Evolutionary conservation across 805 yeast genomes (phyloP), one percentile per base, ranked within the genome.

Genomic region (Ogataea wickerhamii): DNA sequence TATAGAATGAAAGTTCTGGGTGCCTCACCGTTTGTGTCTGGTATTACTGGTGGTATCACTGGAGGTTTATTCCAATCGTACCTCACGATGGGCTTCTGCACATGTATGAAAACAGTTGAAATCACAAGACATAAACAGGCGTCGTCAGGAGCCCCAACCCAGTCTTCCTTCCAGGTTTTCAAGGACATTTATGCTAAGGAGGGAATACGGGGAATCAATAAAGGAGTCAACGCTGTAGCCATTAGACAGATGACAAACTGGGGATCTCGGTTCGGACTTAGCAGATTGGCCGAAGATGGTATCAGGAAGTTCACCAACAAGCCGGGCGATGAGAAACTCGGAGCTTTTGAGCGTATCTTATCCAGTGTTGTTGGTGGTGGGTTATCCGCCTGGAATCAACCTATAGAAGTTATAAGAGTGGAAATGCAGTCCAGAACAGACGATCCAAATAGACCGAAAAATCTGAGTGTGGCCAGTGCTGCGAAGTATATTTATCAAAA

Each of bases 151-250:
- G 83, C 64, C 22, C 74, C 75, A 36, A 81, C 80, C 34, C 82
- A 80, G 52, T 75, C 94, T 13, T 77, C 95, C 2, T 83, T 86
- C 71, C 76, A 80, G 54, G 97, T 88, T 22, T 93, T 93, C 68
- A 76, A 74, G 60, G 93, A 85, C 26, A 88, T 93, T 46, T 89
- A 78, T 63, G 65, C 68, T 32, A 82, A 73, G 47, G 98, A 93
- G 61, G 98, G 98, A 55, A 78, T 93, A 41, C 74, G 82, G 51
- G 98, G 98, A 54, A 87, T 93, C 61, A 91, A 93, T 68, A 88
- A 85, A 68, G 98, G 98, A 63, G 98, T 91, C 43, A 91, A 91
- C 60, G 98, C 98, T 6, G 97, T 91, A 42, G 98, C 98, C n/a
- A 82, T 91, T 50, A 82, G 98, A 68, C 98, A 93, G 64, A 84